Conservation (phyloP, 441 rosid species). For the Viola pubescens region DNA sequence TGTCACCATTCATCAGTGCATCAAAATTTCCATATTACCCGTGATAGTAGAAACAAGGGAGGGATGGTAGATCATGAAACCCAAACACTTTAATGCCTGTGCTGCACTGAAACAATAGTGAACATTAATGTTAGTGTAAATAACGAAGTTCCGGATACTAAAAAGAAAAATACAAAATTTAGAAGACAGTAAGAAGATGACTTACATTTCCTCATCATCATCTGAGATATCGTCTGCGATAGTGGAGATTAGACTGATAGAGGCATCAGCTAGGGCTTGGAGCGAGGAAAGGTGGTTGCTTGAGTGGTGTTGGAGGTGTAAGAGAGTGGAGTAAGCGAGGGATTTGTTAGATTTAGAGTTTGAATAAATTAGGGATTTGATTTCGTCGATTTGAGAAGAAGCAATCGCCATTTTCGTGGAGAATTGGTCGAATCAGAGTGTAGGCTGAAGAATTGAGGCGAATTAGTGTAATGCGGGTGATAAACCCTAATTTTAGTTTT, state of each 20-base stretch:
- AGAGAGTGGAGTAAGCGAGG: slow-evolving; percentile 33
- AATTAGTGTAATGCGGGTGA: background rate
- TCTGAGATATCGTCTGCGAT: slow-evolving; percentile 23
- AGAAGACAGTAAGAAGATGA: background rate
- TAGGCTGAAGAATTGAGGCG: background rate
- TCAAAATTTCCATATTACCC: slow-evolving; percentile 20
- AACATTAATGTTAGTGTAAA: background rate
- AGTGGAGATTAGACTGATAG: slow-evolving; percentile 16
- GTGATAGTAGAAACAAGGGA: slow-evolving; percentile 28
- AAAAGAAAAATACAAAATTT: background rate
- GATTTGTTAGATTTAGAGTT: slow-evolving; percentile 26
- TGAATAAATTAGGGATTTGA: slow-evolving; percentile 26
- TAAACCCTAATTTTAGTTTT: no score
- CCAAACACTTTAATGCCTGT: slow-evolving; percentile 54
- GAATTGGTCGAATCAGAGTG: background rate
- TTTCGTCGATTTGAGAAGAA: slow-evolving; percentile 27
- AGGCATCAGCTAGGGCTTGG: slow-evolving; percentile 24
- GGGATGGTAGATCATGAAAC: slow-evolving; percentile 50
- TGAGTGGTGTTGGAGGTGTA: slow-evolving; percentile 34
- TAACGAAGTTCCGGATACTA: no score
- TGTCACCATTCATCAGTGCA: background rate
- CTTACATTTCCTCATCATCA: slow-evolving; percentile 44
- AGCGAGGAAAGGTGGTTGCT: slow-evolving; percentile 19
- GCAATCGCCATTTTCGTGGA: slow-evolving; percentile 24
- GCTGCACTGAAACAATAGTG: slow-evolving; percentile 33